phyloP scores from a whole-genome alignment of 805 yeast species.

The Isabelozyma rhagii region DNA sequence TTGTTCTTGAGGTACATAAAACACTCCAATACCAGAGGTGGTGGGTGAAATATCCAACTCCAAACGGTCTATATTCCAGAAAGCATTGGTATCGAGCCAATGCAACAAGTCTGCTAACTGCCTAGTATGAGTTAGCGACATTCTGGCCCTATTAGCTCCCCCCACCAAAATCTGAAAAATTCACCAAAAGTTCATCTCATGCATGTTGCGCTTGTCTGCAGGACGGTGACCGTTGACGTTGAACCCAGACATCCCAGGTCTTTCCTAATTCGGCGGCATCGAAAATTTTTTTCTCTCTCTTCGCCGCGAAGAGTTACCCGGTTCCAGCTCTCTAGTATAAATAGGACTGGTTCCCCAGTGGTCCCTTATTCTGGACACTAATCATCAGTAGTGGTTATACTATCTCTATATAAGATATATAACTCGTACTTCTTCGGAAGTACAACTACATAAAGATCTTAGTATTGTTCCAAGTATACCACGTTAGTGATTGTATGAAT shows the following conservation, averaged over 20 bases:
- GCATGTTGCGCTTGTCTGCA: slow-evolving; percentile 1
- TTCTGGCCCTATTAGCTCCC: neutral
- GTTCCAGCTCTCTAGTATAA: slow-evolving; percentile 18
- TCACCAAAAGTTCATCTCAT: neutral
- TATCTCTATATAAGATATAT: slow-evolving; percentile 63
- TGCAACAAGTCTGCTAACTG: slow-evolving; percentile 22
- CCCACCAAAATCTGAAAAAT: too few relatives aligned
- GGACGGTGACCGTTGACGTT: neutral
- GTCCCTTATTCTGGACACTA: slow-evolving; percentile 28
- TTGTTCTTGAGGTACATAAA: slow-evolving; percentile 32
- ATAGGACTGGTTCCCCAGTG: slow-evolving; percentile 21
- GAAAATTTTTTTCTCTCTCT: neutral
- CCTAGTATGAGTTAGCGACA: slow-evolving; percentile 16
- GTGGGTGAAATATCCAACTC: slow-evolving; percentile 5
- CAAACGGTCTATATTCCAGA: slow-evolving; percentile 45
- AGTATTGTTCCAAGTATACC: slow-evolving; percentile 36
- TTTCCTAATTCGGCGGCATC: neutral
- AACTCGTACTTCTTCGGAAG: slow-evolving; percentile 39
- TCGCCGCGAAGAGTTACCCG: slow-evolving; percentile 7
- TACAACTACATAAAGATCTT: slow-evolving; percentile 43
- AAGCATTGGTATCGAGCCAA: slow-evolving; percentile 60
- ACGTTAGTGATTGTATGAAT: slow-evolving; percentile 40
- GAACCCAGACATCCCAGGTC: neutral
- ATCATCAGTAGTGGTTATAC: slow-evolving; percentile 84
- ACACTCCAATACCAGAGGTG: slow-evolving; percentile 72